Evolutionary conservation across 2,329 filamentous ascomycete genomes (phyloP).

Genomic region (Alternaria brassicae): DNA sequence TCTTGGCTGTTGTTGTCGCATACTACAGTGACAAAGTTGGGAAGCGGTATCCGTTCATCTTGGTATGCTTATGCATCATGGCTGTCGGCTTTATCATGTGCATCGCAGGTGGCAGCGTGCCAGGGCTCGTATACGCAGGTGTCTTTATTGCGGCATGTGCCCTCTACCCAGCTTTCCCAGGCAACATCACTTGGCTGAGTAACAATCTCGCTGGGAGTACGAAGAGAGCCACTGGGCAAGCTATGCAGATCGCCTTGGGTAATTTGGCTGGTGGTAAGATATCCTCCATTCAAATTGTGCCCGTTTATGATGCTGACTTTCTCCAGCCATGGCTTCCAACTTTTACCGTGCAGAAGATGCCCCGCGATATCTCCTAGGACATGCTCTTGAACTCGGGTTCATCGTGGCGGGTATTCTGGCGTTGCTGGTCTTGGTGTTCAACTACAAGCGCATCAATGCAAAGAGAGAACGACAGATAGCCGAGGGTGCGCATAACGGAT

Average conservation of each 20-base stretch:
- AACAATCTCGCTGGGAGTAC: conserved; percentile 62
- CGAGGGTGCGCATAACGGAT: conserved; percentile 48
- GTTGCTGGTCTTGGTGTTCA: conserved; percentile 54
- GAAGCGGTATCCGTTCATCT: conserved; percentile 46
- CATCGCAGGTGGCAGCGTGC: conserved; percentile 35
- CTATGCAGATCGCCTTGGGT: conserved; percentile 59
- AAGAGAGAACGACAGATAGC: conserved; percentile 55
- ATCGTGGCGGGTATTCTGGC: conserved; percentile 57
- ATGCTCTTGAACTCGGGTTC: conserved; percentile 61
- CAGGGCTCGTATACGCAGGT: conserved; percentile 49
- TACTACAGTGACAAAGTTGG: conserved; percentile 41
- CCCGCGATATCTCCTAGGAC: conserved; percentile 60
- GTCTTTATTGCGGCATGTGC: conserved; percentile 49
- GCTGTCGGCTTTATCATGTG: conserved; percentile 50
- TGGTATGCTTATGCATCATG: conserved; percentile 43
- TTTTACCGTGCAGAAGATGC: conserved; percentile 66
- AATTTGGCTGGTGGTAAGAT: conserved; percentile 51
- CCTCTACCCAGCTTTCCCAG: conserved; percentile 49
- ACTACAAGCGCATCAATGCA: conserved; percentile 66
- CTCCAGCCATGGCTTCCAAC: conserved; percentile 70
- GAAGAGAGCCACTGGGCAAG: conserved; percentile 59
- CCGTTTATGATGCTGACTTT: conserved; percentile 14
- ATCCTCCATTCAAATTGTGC: not conserved
- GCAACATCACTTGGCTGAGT: conserved; percentile 59
- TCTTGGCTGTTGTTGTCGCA: conserved; percentile 44